These are phyloP conservation scores for Komagataella phaffii DNA, from an alignment of 805 yeast genomes.

Conservation along the genomic window DNA sequence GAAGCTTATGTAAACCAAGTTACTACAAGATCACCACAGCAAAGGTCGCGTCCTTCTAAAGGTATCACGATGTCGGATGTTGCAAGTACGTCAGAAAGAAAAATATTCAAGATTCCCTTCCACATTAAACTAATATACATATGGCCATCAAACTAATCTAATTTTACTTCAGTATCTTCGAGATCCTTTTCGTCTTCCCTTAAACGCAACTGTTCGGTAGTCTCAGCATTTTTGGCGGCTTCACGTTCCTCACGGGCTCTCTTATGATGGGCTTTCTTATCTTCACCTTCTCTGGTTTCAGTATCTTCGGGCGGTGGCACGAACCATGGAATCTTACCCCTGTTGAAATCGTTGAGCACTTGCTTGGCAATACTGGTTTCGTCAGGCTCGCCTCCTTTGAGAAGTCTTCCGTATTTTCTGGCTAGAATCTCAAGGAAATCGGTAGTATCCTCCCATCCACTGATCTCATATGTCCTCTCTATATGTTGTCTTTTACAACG, in stretches of 20 bases:
- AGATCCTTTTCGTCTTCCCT: neutral
- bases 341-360: slow-evolving; percentile 84
- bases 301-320: slow-evolving; percentile 80
- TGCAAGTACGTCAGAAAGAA: too few species aligned
- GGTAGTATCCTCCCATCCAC: slow-evolving; percentile 71
- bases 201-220: neutral
- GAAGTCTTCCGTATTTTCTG: slow-evolving; percentile 79
- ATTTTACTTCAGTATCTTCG: neutral
- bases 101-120: neutral
- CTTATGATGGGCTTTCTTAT: slow-evolving; percentile 37
- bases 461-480: slow-evolving; percentile 89
- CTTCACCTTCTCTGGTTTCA: slow-evolving; percentile 43
- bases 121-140: neutral
- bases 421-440: slow-evolving; percentile 88
- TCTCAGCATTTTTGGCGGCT: slow-evolving; percentile 11
- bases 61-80: neutral
- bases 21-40: too few species aligned
- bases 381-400: slow-evolving; percentile 98
- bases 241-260: slow-evolving; percentile 39
- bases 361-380: slow-evolving; percentile 86
- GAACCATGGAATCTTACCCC: slow-evolving; percentile 98
- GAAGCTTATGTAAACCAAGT: neutral
- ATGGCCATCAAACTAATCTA: neutral
- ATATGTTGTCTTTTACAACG: slow-evolving; percentile 84
- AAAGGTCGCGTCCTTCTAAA: neutral